Evolutionary conservation across 2,329 filamentous ascomycete genomes (phyloP).

Genomic region (Penicillium sp.): DNA sequence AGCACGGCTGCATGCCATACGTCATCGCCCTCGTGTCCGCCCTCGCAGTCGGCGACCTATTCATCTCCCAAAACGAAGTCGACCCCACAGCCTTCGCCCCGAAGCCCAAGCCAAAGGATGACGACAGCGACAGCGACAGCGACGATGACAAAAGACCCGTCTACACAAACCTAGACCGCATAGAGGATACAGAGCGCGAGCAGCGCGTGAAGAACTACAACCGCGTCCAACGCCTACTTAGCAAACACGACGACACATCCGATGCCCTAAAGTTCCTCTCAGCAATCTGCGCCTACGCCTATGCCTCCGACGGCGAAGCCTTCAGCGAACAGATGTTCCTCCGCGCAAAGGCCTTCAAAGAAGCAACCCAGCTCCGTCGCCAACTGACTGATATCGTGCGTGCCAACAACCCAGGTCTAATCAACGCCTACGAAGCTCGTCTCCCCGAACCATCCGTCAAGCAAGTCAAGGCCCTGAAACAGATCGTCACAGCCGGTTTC

Average conservation of each 20-base stretch:
- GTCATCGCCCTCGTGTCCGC: conserved; percentile 86
- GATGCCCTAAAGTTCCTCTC: conserved; percentile 91
- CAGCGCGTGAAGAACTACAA: conserved; percentile 66
- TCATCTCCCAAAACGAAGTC: conserved; percentile 77
- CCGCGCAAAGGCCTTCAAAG: conserved; percentile 80
- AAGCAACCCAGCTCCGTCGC: conserved; percentile 77
- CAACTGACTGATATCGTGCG: conserved; percentile 83
- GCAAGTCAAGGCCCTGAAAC: conserved; percentile 78
- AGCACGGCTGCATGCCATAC: conserved; percentile 79
- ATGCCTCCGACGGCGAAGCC: conserved; percentile 63
- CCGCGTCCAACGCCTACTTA: conserved; percentile 74
- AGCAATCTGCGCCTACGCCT: conserved; percentile 82
- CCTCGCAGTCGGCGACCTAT: conserved; percentile 84
- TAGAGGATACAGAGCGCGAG: conserved; percentile 70
- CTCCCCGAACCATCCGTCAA: conserved; percentile 64
- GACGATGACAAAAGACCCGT: conserved; percentile 42
- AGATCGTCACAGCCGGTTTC: conserved; percentile 89
- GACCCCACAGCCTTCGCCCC: conserved; percentile 54
- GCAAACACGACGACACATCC: conserved; percentile 75
- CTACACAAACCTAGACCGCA: conserved; percentile 65
- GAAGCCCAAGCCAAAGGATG: conserved; percentile 26
- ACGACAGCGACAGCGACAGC: conserved; percentile 46
- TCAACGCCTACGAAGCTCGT: conserved; percentile 45
- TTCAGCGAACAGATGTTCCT: conserved; percentile 87
- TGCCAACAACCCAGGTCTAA: conserved; percentile 63